Evolutionary conservation across 768 basidiomycete species (phyloP), one percentile per base, ranked within the genome.

Genomic region (Auricularia auricula-judae): DNA sequence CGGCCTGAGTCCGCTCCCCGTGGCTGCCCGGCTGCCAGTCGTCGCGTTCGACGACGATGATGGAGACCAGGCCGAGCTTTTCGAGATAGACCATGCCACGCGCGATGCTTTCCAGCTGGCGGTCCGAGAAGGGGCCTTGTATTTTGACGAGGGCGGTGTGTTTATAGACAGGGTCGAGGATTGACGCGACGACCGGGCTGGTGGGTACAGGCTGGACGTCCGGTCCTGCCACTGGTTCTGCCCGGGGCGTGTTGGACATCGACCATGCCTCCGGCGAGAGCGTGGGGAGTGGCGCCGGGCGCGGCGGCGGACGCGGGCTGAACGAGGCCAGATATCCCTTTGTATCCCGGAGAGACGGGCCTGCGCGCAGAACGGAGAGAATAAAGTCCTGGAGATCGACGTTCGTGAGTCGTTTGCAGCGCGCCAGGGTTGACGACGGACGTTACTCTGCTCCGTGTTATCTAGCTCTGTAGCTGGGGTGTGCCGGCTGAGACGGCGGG

Each of bases 81-180:
- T 96, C 91, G 59, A 99, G 84, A 73, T 97, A 94, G 47, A 95
- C 91, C 78, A 99, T 84, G 62, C 97, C 97, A 47, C 88, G 84
- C 47, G 89, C 86, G 68, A 99, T 92, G 73, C 94, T 95, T 68
- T 96, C 91, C 65, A 98, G 84, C 70, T 98, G 97, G 7, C 86
- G 82, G 75, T 96, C 89, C 10, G 86, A 89, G 72, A 98, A 98
- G 2, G 97, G 97, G 10, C 95, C 93, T 74, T 98, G 97, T 2
- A 98, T 78, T 76, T 98, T 98, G 69, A 99, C 95, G 16, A 99
- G 85, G 3, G 95, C 93, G 0, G 97, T 96, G 62, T 92, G 88
- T 54, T 86, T 83, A 65, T 85, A 78, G 63, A 91, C 84, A 4
- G 95, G 95, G 71, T 94, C 80, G n/a, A 95, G 79, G 68, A 90